Conservation (phyloP, 257 asterid species). For the Oldenlandia corymbosa region DNA sequence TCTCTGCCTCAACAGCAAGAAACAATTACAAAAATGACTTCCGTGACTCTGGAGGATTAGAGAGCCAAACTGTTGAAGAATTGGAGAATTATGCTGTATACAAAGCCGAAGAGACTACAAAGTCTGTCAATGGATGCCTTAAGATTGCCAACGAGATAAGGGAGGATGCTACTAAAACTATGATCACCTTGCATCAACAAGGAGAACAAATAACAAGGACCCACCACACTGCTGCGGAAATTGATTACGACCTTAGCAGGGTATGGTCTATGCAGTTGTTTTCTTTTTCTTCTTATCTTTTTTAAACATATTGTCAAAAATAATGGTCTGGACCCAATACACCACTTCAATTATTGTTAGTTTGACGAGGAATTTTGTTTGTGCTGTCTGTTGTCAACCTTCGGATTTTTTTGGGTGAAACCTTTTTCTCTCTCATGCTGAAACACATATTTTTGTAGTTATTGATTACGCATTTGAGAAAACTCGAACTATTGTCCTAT, state of each 20-base stretch:
- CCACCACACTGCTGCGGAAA: conserved; percentile 79
- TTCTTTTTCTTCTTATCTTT: too few relatives aligned
- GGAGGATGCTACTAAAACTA: conserved; percentile 78
- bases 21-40: conserved; percentile 64
- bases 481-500: neutral
- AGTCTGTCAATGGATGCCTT: conserved; percentile 58
- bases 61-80: conserved; percentile 68
- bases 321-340: neutral
- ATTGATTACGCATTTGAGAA: neutral
- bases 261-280: conserved; percentile 33
- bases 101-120: conserved; percentile 82
- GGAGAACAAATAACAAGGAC: conserved; percentile 91
- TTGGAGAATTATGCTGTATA: conserved; percentile 67
- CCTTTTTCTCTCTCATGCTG: neutral
- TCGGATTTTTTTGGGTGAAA: neutral
- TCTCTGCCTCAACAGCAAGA: conserved; percentile 37
- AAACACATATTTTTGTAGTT: neutral
- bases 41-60: conserved; percentile 65
- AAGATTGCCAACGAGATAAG: conserved; percentile 92
- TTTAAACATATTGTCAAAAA: too few relatives aligned
- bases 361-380: neutral
- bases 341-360: too few relatives aligned
- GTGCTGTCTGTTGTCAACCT: neutral
- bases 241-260: conserved; percentile 86
- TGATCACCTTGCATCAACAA: conserved; percentile 83